Evolutionary conservation across 1,139 yeast genomes (phyloP).

Genomic region (Pichia inconspicua): DNA sequence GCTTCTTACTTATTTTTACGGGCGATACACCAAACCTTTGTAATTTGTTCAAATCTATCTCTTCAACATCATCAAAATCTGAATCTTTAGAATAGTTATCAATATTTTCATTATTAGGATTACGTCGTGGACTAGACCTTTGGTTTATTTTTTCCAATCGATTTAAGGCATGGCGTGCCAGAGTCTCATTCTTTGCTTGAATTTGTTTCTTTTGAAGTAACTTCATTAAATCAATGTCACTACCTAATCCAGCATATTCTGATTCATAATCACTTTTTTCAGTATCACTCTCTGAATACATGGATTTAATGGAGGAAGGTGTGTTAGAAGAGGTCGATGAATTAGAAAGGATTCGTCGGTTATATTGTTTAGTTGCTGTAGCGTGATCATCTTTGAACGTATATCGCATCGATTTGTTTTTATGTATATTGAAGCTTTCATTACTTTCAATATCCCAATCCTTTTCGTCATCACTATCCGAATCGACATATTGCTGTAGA

Average conservation of each 20-base stretch:
- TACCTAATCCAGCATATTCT: constrained; percentile 17
- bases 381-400: not conserved
- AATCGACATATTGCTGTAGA: constrained; percentile 6
- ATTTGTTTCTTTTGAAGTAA: constrained; percentile 13
- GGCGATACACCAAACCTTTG: constrained; percentile 2
- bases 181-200: constrained; percentile 17
- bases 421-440: constrained; percentile 6
- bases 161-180: constrained; percentile 3
- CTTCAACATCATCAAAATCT: constrained; percentile 19
- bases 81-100: constrained; percentile 20
- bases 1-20: constrained; percentile 11
- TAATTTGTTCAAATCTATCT: constrained; percentile 5
- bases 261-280: constrained; percentile 28
- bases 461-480: constrained; percentile 4
- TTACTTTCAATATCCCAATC: constrained; percentile 13
- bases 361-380: not conserved
- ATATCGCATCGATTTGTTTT: not conserved
- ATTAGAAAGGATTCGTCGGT: not conserved
- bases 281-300: constrained; percentile 24
- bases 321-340: constrained; percentile 23
- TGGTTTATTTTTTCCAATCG: constrained; percentile 2
- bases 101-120: constrained; percentile 11
- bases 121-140: not conserved
- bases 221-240: constrained; percentile 12
- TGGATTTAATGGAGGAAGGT: constrained; percentile 16